Conservation (phyloP, 23 red algal species). For the Pyropia yezoensis region DNA sequence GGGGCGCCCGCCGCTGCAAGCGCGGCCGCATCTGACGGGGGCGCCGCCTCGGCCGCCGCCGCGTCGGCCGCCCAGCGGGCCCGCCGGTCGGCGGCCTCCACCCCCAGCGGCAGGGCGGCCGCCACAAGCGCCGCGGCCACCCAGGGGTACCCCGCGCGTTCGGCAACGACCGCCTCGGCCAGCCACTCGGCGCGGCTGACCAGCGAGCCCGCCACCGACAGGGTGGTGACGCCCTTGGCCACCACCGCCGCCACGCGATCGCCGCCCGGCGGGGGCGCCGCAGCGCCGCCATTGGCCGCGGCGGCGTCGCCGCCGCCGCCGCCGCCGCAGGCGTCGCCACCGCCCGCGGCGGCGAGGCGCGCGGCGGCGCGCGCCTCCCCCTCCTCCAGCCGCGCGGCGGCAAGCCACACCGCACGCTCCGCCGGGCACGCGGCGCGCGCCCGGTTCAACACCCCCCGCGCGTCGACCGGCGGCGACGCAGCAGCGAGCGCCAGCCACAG, state of each 20-base stretch:
- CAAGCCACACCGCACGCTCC: conserved; percentile 50
- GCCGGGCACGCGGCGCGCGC: conserved; percentile 20
- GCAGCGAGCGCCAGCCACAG: conserved; percentile 78
- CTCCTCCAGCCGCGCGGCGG: conserved; percentile 69
- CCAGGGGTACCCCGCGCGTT: conserved; percentile 19
- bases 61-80: conserved; percentile 51
- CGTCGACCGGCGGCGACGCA: conserved; percentile 40
- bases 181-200: conserved; percentile 46
- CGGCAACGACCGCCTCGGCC: conserved; percentile 21
- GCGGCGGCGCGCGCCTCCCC: conserved; percentile 14
- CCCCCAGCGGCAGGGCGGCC: conserved; percentile 15
- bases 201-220: conserved; percentile 16
- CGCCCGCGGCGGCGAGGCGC: background rate
- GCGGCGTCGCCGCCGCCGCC: background rate
- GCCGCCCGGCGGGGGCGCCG: background rate
- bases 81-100: conserved; percentile 17
- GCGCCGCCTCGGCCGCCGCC: conserved; percentile 34
- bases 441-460: conserved; percentile 33
- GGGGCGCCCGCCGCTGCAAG: conserved; percentile 44
- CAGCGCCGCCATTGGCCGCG: too few species aligned
- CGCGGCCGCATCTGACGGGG: conserved; percentile 15
- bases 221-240: conserved; percentile 11
- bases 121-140: conserved; percentile 24
- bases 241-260: conserved; percentile 23
- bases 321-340: background rate